phyloP scores from a whole-genome alignment of 768 basidiomycete genomes.

The Mycena leptocephala region DNA sequence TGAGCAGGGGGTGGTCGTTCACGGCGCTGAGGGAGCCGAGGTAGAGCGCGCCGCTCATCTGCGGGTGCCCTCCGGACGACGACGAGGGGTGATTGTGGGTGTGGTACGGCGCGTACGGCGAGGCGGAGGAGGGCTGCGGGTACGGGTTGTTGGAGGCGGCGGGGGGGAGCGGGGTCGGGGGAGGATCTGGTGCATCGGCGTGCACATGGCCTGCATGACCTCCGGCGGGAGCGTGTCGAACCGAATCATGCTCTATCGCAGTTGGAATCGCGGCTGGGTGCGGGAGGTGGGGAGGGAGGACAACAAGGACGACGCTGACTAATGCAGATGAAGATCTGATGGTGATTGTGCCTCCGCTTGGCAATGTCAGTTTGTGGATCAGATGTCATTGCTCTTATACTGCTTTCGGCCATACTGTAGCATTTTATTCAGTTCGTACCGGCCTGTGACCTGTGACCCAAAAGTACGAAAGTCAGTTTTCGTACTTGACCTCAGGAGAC shows the following conservation, averaged over 20 bases:
- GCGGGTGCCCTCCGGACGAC: conserved; percentile 14
- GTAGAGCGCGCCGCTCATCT: conserved; percentile 70
- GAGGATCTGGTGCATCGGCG: conserved; percentile 86
- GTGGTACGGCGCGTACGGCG: conserved; percentile 30
- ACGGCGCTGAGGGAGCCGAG: conserved; percentile 76
- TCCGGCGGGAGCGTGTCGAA: conserved; percentile 84
- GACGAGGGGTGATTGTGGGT: conserved; percentile 39
- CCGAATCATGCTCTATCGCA: conserved; percentile 82
- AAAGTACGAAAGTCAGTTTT: too few species aligned
- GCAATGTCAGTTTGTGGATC: too few species aligned
- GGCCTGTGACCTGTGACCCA: too few species aligned
- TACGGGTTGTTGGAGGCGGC: conserved; percentile 34
- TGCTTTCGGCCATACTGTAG: too few species aligned
- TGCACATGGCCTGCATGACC: conserved; percentile 89
- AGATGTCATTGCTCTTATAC: too few species aligned
- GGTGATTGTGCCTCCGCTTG: too few species aligned
- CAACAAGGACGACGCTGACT: too few species aligned
- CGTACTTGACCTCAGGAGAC: too few species aligned
- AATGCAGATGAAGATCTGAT: too few species aligned
- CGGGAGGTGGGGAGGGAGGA: too few species aligned
- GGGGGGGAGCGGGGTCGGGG: conserved; percentile 51
- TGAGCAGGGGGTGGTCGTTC: conserved; percentile 70
- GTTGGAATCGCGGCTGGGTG: too few species aligned
- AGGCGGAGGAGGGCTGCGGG: conserved; percentile 26
- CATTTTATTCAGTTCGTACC: too few species aligned